These are phyloP conservation scores for Bipolaris oryzae DNA, from an alignment of 2,329 filamentous ascomycete species.

Conservation along the genomic window DNA sequence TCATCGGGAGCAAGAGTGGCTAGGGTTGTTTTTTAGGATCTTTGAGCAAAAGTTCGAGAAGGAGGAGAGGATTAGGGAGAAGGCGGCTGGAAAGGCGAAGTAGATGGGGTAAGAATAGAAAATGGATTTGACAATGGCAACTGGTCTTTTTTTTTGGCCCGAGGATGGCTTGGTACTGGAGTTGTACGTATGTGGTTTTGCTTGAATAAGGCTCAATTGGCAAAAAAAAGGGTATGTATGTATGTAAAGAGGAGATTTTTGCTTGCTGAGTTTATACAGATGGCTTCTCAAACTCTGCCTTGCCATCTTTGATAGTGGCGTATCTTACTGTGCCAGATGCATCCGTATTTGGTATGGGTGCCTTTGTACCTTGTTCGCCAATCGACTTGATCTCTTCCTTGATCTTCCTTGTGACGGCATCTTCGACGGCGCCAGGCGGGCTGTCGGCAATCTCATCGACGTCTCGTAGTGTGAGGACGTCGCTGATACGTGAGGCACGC, in stretches of 20 bases:
- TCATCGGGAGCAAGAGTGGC: constrained; percentile 51
- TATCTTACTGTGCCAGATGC: constrained; percentile 28
- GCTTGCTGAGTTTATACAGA: constrained; percentile 5
- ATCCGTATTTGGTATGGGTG: constrained; percentile 25
- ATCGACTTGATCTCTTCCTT: constrained; percentile 46
- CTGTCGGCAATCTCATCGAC: constrained; percentile 89
- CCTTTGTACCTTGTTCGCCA: constrained; percentile 20
- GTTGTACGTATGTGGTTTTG: not conserved
- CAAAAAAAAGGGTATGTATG: not conserved
- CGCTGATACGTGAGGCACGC: constrained; percentile 76
- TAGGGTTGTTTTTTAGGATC: constrained; percentile 44
- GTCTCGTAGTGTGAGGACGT: constrained; percentile 77
- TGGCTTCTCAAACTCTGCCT: constrained; percentile 34
- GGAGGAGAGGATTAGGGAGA: constrained; percentile 41
- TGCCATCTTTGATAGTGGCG: constrained; percentile 37
- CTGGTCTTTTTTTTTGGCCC: not conserved
- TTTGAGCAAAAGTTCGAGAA: constrained; percentile 41
- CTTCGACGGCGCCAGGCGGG: constrained; percentile 71
- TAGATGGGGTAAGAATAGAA: constrained; percentile 7
- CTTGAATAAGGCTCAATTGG: not conserved
- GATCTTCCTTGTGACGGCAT: constrained; percentile 54
- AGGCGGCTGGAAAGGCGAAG: constrained; percentile 37
- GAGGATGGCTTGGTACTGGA: not conserved
- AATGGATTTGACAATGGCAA: no score
- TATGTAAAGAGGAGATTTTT: constrained; percentile 22